phyloP scores from a whole-genome alignment of 2,329 filamentous ascomycete genomes.

The Tricladium varicosporioides region DNA sequence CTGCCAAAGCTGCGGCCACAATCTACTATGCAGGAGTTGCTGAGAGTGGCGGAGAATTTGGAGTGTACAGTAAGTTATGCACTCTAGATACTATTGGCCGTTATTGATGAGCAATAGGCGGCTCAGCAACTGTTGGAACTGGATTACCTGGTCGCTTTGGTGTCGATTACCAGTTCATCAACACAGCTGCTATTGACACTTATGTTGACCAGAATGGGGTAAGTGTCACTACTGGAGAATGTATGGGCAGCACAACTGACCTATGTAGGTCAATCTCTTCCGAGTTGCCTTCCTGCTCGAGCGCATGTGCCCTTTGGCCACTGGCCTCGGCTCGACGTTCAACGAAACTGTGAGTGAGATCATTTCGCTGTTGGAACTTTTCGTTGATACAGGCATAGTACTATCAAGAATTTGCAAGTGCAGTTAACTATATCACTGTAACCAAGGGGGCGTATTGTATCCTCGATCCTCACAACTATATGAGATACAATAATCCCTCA shows the following conservation, averaged over 20 bases:
- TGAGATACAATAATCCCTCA: constrained; percentile 53
- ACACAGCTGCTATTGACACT: constrained; percentile 42
- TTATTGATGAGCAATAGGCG: constrained; percentile 12
- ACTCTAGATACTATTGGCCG: not conserved
- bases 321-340: constrained; percentile 46
- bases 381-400: constrained; percentile 32
- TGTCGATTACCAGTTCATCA: constrained; percentile 50
- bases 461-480: constrained; percentile 52
- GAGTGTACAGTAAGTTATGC: constrained; percentile 41
- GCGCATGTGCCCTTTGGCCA: constrained; percentile 47
- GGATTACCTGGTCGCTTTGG: constrained; percentile 50
- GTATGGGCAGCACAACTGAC: too few species aligned
- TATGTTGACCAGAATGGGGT: constrained; percentile 46
- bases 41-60: constrained; percentile 47
- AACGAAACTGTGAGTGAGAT: constrained; percentile 41
- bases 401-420: constrained; percentile 43
- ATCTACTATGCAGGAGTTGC: constrained; percentile 50
- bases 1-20: constrained; percentile 37
- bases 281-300: constrained; percentile 50
- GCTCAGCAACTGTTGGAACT: constrained; percentile 36
- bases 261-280: constrained; percentile 42
- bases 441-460: constrained; percentile 46
- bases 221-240: too few species aligned
- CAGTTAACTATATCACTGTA: constrained; percentile 49
- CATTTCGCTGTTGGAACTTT: not conserved